Conservation (phyloP, 2,329 filamentous ascomycete species). For the Leptographium galeiforme region DNA sequence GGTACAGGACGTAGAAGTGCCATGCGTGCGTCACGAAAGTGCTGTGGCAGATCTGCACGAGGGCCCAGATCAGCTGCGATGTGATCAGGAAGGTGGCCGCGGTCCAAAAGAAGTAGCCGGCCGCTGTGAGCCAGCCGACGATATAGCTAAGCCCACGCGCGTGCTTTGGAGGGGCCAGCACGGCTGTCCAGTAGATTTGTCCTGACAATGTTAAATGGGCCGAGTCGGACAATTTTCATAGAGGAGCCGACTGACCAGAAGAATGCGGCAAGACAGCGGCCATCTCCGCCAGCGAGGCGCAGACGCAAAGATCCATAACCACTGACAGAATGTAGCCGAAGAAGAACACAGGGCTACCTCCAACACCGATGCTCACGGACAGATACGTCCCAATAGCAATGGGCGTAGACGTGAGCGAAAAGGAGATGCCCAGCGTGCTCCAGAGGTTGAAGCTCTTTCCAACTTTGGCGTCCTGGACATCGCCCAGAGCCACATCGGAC, state of each 20-base stretch:
- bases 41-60: neutral
- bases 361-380: conserved; percentile 1
- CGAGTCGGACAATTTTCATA: neutral
- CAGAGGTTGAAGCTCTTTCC: neutral
- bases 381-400: conserved; percentile 3
- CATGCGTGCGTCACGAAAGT: neutral
- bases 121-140: neutral
- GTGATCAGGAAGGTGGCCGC: neutral
- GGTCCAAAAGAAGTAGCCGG: neutral
- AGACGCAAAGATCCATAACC: conserved; percentile 1
- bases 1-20: neutral
- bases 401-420: conserved; percentile 1
- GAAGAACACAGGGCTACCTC: conserved; percentile 4
- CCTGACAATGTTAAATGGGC: neutral
- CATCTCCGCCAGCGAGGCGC: conserved; percentile 2
- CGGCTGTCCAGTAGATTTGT: conserved; percentile 1
- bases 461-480: neutral
- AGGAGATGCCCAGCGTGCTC: neutral
- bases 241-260: neutral
- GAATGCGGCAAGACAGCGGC: conserved; percentile 2
- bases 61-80: conserved; percentile 3
- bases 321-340: conserved; percentile 1
- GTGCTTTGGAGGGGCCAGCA: neutral
- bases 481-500: neutral
- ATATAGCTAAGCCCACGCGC: neutral